Conservation (phyloP, 768 basidiomycete genomes). For the Tylopilus vinaceipallidus region DNA sequence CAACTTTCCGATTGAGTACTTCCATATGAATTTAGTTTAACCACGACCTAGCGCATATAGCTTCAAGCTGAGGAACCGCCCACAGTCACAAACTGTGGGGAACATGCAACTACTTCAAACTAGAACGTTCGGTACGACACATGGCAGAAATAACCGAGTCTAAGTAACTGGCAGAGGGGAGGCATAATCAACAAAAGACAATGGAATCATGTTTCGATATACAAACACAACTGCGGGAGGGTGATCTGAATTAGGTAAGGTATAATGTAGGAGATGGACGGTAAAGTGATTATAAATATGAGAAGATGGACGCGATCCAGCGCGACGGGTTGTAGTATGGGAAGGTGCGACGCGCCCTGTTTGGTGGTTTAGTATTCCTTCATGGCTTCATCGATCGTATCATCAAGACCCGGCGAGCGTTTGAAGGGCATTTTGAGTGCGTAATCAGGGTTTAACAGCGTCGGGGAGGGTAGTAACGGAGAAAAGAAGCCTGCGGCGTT, state of each 20-base stretch:
- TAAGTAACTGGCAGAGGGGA: too few species aligned
- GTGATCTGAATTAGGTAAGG: constrained; percentile 15
- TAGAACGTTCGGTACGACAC: background rate
- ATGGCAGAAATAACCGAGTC: background rate
- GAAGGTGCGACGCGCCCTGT: too few species aligned
- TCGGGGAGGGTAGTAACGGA: background rate
- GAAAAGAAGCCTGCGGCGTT: constrained; percentile 2
- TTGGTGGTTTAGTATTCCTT: constrained; percentile 15
- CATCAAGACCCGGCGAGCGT: constrained; percentile 7
- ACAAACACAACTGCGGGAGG: background rate
- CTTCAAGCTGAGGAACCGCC: too few species aligned
- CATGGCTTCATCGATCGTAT: constrained; percentile 20
- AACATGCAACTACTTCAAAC: background rate
- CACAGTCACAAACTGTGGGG: background rate
- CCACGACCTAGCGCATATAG: too few species aligned
- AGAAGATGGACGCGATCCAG: constrained; percentile 10
- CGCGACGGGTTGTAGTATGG: background rate
- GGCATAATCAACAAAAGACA: background rate
- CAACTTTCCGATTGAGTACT: too few species aligned
- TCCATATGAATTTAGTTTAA: too few species aligned
- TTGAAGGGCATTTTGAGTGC: constrained; percentile 11
- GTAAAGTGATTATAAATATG: constrained; percentile 1
- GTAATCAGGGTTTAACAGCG: constrained; percentile 10
- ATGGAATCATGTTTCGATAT: background rate
- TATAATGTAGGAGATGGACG: constrained; percentile 13